These are phyloP conservation scores for Mortierella antarctica DNA, from an alignment of 192 early-diverging fungal genomes.

Conservation along the genomic window DNA sequence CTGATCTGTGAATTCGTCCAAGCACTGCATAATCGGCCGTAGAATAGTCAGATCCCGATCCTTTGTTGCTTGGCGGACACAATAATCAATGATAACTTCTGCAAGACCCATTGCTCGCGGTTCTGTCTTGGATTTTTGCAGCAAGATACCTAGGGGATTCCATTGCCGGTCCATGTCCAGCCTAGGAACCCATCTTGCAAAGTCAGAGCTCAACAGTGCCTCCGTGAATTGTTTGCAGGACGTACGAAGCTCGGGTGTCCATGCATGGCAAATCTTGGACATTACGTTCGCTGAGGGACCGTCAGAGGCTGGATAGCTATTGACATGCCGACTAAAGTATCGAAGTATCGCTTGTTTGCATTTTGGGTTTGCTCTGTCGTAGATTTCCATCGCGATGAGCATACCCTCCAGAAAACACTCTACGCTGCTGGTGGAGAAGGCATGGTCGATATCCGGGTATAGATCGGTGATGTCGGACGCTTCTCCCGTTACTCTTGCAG, in stretches of 20 bases:
- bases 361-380: background rate
- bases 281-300: background rate
- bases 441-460: conserved; percentile 1
- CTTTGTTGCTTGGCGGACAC: background rate
- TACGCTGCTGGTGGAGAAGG: no score
- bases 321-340: background rate
- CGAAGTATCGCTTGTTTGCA: background rate
- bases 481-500: background rate
- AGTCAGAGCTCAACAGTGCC: background rate
- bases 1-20: background rate
- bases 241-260: background rate
- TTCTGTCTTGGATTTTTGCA: background rate
- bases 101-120: background rate
- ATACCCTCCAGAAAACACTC: background rate
- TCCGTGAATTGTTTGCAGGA: background rate
- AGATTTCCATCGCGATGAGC: conserved; percentile 1
- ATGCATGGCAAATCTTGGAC: background rate
- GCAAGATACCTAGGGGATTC: background rate
- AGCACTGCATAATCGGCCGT: background rate
- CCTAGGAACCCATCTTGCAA: background rate
- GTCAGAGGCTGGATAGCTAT: background rate
- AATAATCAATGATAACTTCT: conserved; percentile 5
- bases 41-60: background rate
- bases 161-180: no score
- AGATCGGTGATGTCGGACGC: background rate